Percentiles rank a stretch among this genome's conserved stretches.
phyloP scores from a whole-genome alignment of 2,329 filamentous ascomycete genomes.

The Falciphora oryzae region DNA sequence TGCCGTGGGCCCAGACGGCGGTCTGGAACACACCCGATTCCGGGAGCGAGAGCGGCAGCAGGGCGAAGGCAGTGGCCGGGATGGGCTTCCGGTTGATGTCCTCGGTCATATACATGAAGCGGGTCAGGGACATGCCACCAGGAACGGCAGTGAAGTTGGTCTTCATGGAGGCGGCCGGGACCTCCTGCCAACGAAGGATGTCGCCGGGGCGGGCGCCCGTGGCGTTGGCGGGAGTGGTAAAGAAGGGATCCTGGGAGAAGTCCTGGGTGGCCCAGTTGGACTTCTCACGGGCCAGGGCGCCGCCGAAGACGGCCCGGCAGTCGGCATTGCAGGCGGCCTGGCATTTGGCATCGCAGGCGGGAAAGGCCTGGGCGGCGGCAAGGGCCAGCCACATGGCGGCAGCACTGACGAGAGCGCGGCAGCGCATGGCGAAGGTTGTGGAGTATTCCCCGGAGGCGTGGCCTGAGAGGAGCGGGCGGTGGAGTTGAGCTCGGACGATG shows the following conservation, averaged over 20 bases:
- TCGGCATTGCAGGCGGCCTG: background rate
- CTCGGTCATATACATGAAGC: slow-evolving; percentile 17
- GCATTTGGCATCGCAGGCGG: too few species aligned
- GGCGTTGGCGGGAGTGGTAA: background rate
- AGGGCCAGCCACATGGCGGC: background rate
- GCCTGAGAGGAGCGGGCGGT: too few species aligned
- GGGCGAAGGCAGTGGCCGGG: slow-evolving; percentile 15
- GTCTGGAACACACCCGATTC: slow-evolving; percentile 10
- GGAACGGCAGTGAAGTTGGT: slow-evolving; percentile 16
- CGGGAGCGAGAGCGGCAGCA: slow-evolving; percentile 11
- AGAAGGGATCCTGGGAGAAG: background rate
- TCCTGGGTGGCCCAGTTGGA: slow-evolving; percentile 2
- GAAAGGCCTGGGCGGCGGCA: background rate
- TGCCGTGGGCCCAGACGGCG: slow-evolving; percentile 22
- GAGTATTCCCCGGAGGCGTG: background rate
- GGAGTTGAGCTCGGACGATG: background rate
- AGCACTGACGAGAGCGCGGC: too few species aligned
- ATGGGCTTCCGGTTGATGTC: slow-evolving; percentile 15
- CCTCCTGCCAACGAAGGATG: slow-evolving; percentile 16
- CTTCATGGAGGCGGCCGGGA: slow-evolving; percentile 9
- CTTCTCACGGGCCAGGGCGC: background rate
- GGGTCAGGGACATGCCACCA: slow-evolving; percentile 12
- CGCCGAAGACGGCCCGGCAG: background rate
- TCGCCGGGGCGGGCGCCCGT: slow-evolving; percentile 12
- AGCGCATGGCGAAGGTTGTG: background rate